Percentiles rank a stretch among this genome's conserved stretches.
Conservation (phyloP, 2,329 filamentous ascomycete species). For the Capronia coronata region DNA sequence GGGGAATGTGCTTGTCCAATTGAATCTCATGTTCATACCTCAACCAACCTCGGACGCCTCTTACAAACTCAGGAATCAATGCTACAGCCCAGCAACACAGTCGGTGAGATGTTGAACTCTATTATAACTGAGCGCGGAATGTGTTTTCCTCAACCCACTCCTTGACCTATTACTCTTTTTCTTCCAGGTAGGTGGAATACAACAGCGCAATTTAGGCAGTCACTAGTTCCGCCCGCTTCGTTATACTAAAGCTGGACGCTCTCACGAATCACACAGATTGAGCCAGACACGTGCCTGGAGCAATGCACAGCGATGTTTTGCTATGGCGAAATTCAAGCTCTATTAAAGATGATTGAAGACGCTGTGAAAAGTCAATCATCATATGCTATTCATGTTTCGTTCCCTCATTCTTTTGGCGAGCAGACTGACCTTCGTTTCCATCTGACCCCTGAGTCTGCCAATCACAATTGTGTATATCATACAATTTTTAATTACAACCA, state of each 20-base stretch:
- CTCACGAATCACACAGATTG: not conserved
- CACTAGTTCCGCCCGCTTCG: not conserved
- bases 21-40: too few relatives aligned
- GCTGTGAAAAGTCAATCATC: slow-evolving; percentile 6
- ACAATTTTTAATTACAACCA: not conserved
- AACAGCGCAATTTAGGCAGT: not conserved
- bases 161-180: not conserved
- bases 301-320: not conserved
- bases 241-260: not conserved
- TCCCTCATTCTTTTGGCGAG: slow-evolving; percentile 16
- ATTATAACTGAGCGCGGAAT: too few relatives aligned
- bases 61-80: too few relatives aligned
- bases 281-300: slow-evolving; percentile 9
- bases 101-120: too few relatives aligned
- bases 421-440: not conserved
- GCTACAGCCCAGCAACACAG: too few relatives aligned
- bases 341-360: slow-evolving; percentile 9
- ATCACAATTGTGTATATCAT: not conserved
- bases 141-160: not conserved
- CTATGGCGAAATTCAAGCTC: not conserved
- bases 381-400: not conserved
- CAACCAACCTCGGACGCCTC: too few relatives aligned
- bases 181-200: not conserved
- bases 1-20: too few relatives aligned
- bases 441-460: not conserved